These are phyloP conservation scores for Oidium heveae DNA, from an alignment of 2,329 filamentous ascomycete genomes.

Conservation along the genomic window DNA sequence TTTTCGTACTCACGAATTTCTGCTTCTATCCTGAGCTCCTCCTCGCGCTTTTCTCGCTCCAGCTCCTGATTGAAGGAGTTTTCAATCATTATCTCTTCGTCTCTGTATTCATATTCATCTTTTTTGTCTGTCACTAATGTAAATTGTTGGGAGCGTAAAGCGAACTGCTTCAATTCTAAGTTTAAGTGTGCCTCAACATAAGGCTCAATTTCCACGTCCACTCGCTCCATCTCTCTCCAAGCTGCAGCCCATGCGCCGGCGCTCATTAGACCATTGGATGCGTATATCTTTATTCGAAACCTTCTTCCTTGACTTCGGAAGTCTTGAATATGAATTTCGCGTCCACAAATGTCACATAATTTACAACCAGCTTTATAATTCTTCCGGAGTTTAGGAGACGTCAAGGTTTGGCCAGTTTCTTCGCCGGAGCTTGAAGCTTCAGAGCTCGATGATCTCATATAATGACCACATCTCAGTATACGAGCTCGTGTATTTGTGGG, in stretches of 20 bases:
- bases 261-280: constrained; percentile 82
- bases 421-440: constrained; percentile 11
- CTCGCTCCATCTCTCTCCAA: constrained; percentile 97
- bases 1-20: constrained; percentile 15
- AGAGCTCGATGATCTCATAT: constrained; percentile 26
- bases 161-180: constrained; percentile 29
- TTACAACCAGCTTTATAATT: constrained; percentile 3
- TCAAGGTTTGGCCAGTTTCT: constrained; percentile 6
- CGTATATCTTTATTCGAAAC: constrained; percentile 74
- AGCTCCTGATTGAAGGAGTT: background rate
- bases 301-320: constrained; percentile 10
- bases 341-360: constrained; percentile 14
- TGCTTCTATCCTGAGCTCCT: constrained; percentile 19
- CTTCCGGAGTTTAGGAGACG: constrained; percentile 3
- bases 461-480: constrained; percentile 54
- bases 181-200: constrained; percentile 34
- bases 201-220: constrained; percentile 77
- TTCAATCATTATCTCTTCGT: constrained; percentile 1
- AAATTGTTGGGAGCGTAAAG: constrained; percentile 1
- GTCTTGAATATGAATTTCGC: constrained; percentile 12
- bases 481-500: constrained; percentile 36
- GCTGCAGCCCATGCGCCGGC: constrained; percentile 79
- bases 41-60: constrained; percentile 2
- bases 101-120: constrained; percentile 3
- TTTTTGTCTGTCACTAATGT: constrained; percentile 7